A percentile compares a stretch with the other conserved stretches of the same genome.
Conservation (phyloP, 345 rosid genomes). For the Lumnitzera racemosa region DNA sequence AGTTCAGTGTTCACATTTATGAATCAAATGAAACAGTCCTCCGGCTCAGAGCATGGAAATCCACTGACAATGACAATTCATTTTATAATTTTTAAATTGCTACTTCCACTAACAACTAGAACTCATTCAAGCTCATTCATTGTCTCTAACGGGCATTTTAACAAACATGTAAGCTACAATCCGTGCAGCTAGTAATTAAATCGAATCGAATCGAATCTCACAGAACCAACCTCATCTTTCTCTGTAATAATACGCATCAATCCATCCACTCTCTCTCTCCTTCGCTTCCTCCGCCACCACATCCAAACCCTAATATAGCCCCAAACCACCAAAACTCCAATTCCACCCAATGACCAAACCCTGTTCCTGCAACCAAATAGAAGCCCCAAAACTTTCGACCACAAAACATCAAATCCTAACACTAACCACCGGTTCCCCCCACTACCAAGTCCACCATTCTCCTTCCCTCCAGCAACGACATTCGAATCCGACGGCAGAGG, state of each 20-base stretch:
- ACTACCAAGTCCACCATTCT: too few species aligned
- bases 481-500: constrained; percentile 2
- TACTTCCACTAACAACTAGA: too few species aligned
- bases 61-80: too few species aligned
- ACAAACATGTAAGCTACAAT: too few species aligned
- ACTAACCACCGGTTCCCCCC: neutral
- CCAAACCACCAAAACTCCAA: constrained; percentile 7
- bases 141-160: too few species aligned
- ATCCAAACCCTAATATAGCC: constrained; percentile 1
- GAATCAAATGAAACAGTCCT: too few species aligned
- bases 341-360: constrained; percentile 4
- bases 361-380: neutral
- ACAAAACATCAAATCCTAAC: constrained; percentile 6
- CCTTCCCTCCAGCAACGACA: constrained; percentile 1
- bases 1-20: too few species aligned
- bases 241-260: constrained; percentile 9
- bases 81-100: too few species aligned
- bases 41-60: too few species aligned
- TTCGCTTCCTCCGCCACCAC: constrained; percentile 3
- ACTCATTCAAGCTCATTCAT: too few species aligned
- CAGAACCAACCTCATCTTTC: constrained; percentile 10
- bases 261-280: constrained; percentile 1
- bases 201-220: too few species aligned
- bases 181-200: too few species aligned
- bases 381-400: constrained; percentile 6